phyloP scores from a whole-genome alignment of 1,139 yeast species.

The Geotrichum carabidarum region DNA sequence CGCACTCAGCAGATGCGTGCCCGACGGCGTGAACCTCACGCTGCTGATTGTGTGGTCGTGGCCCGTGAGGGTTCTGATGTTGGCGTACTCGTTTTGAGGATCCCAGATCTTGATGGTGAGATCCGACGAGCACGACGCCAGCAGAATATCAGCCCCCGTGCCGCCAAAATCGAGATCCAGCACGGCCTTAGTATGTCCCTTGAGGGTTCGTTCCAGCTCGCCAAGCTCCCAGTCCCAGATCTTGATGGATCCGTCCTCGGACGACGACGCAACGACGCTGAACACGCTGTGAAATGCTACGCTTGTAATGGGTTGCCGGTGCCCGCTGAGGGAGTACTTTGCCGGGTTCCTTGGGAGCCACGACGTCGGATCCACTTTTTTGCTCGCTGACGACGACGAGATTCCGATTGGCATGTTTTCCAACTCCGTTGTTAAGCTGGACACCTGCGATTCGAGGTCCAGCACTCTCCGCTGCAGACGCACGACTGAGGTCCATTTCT shows the following conservation, averaged over 20 bases:
- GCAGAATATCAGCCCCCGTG: slow-evolving; percentile 21
- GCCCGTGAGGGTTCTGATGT: slow-evolving; percentile 67
- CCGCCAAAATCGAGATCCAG: slow-evolving; percentile 52
- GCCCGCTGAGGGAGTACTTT: slow-evolving; percentile 48
- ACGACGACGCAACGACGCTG: slow-evolving; percentile 61
- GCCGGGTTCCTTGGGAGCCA: slow-evolving; percentile 69
- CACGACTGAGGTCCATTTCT: slow-evolving; percentile 85
- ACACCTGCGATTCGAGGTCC: slow-evolving; percentile 47
- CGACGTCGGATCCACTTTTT: slow-evolving; percentile 38
- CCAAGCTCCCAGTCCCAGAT: slow-evolving; percentile 70
- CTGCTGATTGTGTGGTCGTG: slow-evolving; percentile 85
- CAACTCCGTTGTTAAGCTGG: slow-evolving; percentile 43
- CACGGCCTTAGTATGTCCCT: slow-evolving; percentile 74
- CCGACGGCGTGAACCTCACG: slow-evolving; percentile 49
- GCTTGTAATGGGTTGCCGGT: slow-evolving; percentile 56
- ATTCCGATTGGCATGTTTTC: slow-evolving; percentile 35
- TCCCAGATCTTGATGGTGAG: slow-evolving; percentile 70
- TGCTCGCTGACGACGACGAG: slow-evolving; percentile 22
- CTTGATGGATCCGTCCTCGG: slow-evolving; percentile 68
- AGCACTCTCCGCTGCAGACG: slow-evolving; percentile 71
- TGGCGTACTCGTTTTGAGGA: slow-evolving; percentile 47
- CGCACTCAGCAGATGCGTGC: slow-evolving; percentile 54
- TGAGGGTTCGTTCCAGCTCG: slow-evolving; percentile 64
- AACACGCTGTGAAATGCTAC: slow-evolving; percentile 69
- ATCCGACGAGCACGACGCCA: slow-evolving; percentile 74